Evolutionary conservation across 2,329 filamentous ascomycete species (phyloP).

Genomic region (Neocucurbitaria cava): DNA sequence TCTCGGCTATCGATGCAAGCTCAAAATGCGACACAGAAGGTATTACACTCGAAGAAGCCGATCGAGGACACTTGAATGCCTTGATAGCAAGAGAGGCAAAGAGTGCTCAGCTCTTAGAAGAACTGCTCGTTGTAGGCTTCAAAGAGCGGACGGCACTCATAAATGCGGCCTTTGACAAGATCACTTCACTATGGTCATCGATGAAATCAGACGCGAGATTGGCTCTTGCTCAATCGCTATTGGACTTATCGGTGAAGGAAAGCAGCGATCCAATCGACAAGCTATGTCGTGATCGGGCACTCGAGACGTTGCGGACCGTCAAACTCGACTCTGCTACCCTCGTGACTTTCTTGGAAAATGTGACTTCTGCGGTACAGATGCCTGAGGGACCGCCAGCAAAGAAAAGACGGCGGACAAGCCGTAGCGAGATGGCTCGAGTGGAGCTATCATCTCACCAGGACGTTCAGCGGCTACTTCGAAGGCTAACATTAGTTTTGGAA

Average conservation of each 20-base stretch:
- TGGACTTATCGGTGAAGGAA: conserved; percentile 64
- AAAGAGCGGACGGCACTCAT: conserved; percentile 63
- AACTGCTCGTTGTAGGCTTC: conserved; percentile 56
- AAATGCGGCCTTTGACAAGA: conserved; percentile 69
- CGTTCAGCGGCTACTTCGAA: conserved; percentile 71
- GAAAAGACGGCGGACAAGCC: conserved; percentile 81
- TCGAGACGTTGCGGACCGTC: conserved; percentile 75
- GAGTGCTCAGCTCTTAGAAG: conserved; percentile 62
- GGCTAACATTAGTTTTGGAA: conserved; percentile 86
- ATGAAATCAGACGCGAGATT: conserved; percentile 71
- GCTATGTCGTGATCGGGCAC: conserved; percentile 62
- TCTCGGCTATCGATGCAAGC: conserved; percentile 60
- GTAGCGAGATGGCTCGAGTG: conserved; percentile 69
- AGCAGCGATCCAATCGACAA: conserved; percentile 40
- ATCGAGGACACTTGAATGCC: conserved; percentile 60
- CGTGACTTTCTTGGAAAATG: conserved; percentile 72
- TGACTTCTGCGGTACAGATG: conserved; percentile 76
- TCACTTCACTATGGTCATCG: conserved; percentile 74
- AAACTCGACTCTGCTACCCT: conserved; percentile 77
- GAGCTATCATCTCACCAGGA: conserved; percentile 69
- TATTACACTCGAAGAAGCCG: conserved; percentile 56
- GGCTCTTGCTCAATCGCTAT: conserved; percentile 66
- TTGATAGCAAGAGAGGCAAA: conserved; percentile 65
- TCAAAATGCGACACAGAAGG: conserved; percentile 59
- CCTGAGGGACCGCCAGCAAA: conserved; percentile 74